phyloP scores from a whole-genome alignment of 495 filamentous ascomycete species.

The Penicillium taxi region DNA sequence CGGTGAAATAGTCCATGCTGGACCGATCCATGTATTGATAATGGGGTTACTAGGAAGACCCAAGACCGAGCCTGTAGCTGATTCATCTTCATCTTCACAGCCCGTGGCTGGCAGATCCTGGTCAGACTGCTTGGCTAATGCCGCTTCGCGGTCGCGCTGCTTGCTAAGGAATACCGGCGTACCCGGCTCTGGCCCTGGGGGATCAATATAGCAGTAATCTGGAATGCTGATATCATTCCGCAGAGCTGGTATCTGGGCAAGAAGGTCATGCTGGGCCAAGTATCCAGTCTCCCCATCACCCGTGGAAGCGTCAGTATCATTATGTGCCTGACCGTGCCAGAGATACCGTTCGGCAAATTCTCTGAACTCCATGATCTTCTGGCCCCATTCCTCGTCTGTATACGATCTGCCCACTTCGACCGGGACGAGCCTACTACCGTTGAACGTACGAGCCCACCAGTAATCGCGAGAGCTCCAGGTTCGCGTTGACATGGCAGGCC shows the following conservation, averaged over 20 bases:
- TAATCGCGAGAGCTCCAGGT: slow-evolving; percentile 71
- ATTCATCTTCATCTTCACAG: slow-evolving; percentile 5
- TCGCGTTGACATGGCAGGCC: slow-evolving; percentile 66
- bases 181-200: slow-evolving; percentile 39
- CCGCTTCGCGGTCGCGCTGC: slow-evolving; percentile 24
- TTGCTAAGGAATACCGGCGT: slow-evolving; percentile 44
- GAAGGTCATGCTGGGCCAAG: slow-evolving; percentile 83
- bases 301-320: slow-evolving; percentile 4
- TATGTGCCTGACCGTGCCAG: slow-evolving; percentile 18
- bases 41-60: slow-evolving; percentile 29
- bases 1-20: slow-evolving; percentile 78
- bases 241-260: slow-evolving; percentile 72
- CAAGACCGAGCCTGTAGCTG: slow-evolving; percentile 7
- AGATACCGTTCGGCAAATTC: slow-evolving; percentile 63
- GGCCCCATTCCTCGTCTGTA: slow-evolving; percentile 78
- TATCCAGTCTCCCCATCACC: slow-evolving; percentile 49
- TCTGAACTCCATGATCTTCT: slow-evolving; percentile 68
- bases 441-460: slow-evolving; percentile 65
- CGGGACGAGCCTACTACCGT: slow-evolving; percentile 72
- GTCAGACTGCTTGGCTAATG: background rate
- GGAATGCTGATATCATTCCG: slow-evolving; percentile 70
- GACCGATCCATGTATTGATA: slow-evolving; percentile 91
- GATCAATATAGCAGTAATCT: slow-evolving; percentile 74
- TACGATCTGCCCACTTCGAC: slow-evolving; percentile 88
- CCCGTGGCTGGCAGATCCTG: background rate